Evolutionary conservation across 208 protist genomes (phyloP), one percentile per base, ranked within the genome.

Genomic region (Wallacemonas sp.): DNA sequence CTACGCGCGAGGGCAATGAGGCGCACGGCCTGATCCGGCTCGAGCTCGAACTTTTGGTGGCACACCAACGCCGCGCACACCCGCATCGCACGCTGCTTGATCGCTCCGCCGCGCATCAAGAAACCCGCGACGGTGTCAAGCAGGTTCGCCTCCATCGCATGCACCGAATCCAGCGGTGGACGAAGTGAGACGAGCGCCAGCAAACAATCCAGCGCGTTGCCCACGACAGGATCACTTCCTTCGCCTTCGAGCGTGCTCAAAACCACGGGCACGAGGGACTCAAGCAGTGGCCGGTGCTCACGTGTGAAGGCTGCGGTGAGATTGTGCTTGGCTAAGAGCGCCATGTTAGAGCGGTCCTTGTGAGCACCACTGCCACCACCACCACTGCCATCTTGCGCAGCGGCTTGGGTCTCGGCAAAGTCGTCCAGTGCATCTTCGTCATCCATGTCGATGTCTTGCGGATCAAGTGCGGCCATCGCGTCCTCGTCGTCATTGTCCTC

Each of bases 21-120:
- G 47, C 78, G 80, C 26, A 66, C 58, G 1, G 92, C 90, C 53
- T 93, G 77, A 4, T 79, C 72, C 28, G 84, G 74, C 15, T 66
- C 68, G 17, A 97, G 74, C 24, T 62, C 61, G 75, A 90, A 94
- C 54, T 82, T 68, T 45, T 88, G 81, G 60, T 95, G 88, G 22
- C 77, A 65, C 21, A 97, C 71, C 42, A 95, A 73, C 3, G 85
- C 82, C 1, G 90, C 87, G 19, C 82, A 84, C 2, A 93, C 86
- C 17, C 90, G 89, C 77, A 97, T 83, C 49, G 89, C 88, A 0
- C 88, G 87, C 69, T 93, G 90, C 69, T 95, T 95, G 73, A 97
- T 95, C 11, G 80, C 68, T 6, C 86, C 89, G 38, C 89, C 90
- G 34, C 92, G 87, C 47, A 74, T 83, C 59, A 97, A 82, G 66